Evolutionary conservation across 106 monocot species (phyloP), one percentile per base, ranked within the genome.

Genomic region (Amphibolis antarctica): DNA sequence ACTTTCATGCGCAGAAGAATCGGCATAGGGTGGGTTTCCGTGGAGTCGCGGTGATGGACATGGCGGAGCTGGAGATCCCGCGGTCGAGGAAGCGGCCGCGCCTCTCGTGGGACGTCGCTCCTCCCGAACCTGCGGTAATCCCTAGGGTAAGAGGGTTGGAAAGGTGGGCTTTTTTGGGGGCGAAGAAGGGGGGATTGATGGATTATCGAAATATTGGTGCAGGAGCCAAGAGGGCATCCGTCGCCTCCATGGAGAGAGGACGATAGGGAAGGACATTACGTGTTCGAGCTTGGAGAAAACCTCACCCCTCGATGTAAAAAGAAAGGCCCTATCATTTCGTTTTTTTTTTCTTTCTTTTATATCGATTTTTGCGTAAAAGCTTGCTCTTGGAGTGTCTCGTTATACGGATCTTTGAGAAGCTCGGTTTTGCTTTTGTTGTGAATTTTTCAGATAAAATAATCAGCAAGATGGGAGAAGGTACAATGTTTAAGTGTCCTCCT

Each of bases 401-500:
- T 5, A 10, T 55, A 5, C 22, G 20, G 10, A 25, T 55, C 19
- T 20, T 12, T 36, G 36, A 36, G 36, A 36, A 36, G 9, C n/a
- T n/a, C n/a, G n/a, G n/a, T n/a, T 6, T 42, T 12, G 52, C n/a
- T 36, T 12, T 50, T 60, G 9, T 74, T 62, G 47, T 27, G 15
- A 30, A 23, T 29, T 26, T 62, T 80, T 80, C 89, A 94, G 93
- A 94, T 84, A 94, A 89, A 72, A 94, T 94, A 70, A 77, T 94
- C 50, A 78, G 76, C 77, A 94, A 94, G 57, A 82, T 94, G 69
- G 93, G 93, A 20, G 93, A 94, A 94, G 93, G 93, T 93, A 68
- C 42, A 52, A 26, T 62, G 55, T 55, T 85, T 60, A 46, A 58
- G 42, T 58, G 47, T 48, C 52, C 52, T 63, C 56, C 52, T 66